Percentiles rank a stretch among this genome's conserved stretches.
Evolutionary conservation across 2,329 filamentous ascomycete genomes (phyloP).

Genomic region (Didymella glomerata): DNA sequence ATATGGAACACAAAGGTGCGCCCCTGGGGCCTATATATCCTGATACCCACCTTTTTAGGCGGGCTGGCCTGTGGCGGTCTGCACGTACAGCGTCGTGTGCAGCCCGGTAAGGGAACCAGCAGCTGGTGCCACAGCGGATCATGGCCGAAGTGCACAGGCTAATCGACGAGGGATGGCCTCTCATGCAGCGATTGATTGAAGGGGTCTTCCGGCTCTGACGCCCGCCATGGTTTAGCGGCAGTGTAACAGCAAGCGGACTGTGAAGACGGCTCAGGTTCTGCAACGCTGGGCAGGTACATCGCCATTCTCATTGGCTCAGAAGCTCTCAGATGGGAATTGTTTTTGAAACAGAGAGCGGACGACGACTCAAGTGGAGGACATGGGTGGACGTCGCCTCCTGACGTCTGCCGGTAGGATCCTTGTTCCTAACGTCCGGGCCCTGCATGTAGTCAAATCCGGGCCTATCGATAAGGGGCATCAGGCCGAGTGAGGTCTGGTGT

Average conservation of each 20-base stretch:
- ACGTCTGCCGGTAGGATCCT: constrained; percentile 24
- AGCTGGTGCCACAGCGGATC: constrained; percentile 41
- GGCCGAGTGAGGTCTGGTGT: constrained; percentile 24
- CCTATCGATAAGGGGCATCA: constrained; percentile 38
- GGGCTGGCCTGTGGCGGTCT: constrained; percentile 29
- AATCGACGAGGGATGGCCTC: constrained; percentile 34
- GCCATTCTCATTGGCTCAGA: constrained; percentile 33
- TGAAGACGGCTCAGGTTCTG: constrained; percentile 21
- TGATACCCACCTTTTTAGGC: constrained; percentile 26
- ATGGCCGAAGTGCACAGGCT: constrained; percentile 34
- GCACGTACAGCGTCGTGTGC: constrained; percentile 26
- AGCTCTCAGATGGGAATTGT: constrained; percentile 34
- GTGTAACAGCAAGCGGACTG: constrained; percentile 31
- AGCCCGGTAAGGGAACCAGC: constrained; percentile 26
- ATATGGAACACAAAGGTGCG: constrained; percentile 30
- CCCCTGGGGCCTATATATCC: constrained; percentile 36
- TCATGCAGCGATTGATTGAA: constrained; percentile 36
- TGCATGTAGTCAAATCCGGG: constrained; percentile 28
- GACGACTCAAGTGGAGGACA: constrained; percentile 26
- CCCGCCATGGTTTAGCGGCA: constrained; percentile 40
- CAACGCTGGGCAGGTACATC: constrained; percentile 40
- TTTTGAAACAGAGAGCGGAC: constrained; percentile 43
- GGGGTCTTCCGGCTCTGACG: constrained; percentile 31
- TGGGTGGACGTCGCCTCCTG: constrained; percentile 31
- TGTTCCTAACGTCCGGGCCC: constrained; percentile 15